Evolutionary conservation across 2,329 filamentous ascomycete species (phyloP).

Genomic region (Fusarium sambucinum): DNA sequence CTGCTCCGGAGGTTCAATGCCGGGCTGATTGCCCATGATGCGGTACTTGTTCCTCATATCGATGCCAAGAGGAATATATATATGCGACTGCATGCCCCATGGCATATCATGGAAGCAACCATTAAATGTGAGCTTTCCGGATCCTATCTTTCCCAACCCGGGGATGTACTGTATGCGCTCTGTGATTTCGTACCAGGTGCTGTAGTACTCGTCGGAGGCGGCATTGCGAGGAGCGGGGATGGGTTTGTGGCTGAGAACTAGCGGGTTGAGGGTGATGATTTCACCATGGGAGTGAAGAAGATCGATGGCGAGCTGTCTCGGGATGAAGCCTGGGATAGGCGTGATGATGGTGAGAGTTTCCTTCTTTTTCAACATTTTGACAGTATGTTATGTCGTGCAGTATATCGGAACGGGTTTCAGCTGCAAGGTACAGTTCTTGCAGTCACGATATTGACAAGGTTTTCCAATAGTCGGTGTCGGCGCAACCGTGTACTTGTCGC

Average conservation of each 20-base stretch:
- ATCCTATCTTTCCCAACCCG: conserved; percentile 73
- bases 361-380: conserved; percentile 70
- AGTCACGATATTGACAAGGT: conserved; percentile 8
- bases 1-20: conserved; percentile 70
- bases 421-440: conserved; percentile 24
- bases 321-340: conserved; percentile 76
- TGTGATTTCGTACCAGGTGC: conserved; percentile 79
- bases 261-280: conserved; percentile 77
- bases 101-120: conserved; percentile 80
- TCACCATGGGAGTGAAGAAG: conserved; percentile 78
- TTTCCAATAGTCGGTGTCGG: conserved; percentile 6
- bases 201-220: conserved; percentile 77
- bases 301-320: conserved; percentile 77
- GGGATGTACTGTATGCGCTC: conserved; percentile 77
- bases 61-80: conserved; percentile 75
- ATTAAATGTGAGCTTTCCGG: conserved; percentile 75
- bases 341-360: conserved; percentile 76
- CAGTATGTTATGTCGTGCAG: conserved; percentile 2
- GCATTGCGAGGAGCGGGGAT: conserved; percentile 76
- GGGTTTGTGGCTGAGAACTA: conserved; percentile 72
- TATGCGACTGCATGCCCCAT: conserved; percentile 78
- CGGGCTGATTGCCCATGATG: conserved; percentile 76
- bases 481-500: conserved; percentile 2
- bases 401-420: conserved; percentile 31
- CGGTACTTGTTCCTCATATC: conserved; percentile 77